Base-by-base conservation (phyloP, 495 filamentous ascomycete species). In the Neurospora pannonica region DNA sequence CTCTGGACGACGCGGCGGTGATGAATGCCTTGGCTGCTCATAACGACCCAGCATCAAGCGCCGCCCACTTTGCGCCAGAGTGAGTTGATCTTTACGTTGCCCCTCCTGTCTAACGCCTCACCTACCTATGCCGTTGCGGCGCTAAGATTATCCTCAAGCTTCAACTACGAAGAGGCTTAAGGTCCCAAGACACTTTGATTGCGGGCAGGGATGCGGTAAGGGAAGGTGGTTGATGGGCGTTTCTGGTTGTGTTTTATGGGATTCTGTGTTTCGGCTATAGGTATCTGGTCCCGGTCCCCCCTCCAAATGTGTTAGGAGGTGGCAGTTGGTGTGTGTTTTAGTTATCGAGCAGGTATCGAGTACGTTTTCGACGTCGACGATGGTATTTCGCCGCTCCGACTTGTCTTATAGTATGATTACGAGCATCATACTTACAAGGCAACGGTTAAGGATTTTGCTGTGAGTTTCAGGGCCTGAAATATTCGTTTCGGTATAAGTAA, bases 1-100 rank as follows among this genome's bases (percentile, higher is more conserved):
- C 79, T 13, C 75, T 81, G 24, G 81, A 83, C 7, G 84, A 86
- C 24, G 84, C 82, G 62, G 83, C 82, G 2, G 81, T 85, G 43
- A 62, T 86, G 70, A 80, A 73, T 40, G 82, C 82, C 31, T 76
- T 86, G 17, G 76, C 81, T 36, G 78, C 79, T 17, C 82, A 85
- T 62, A 84, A 82, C 74, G 74, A 84, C 24, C 71, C 81, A 0
- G 74, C 75, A 1, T 54, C 77, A n/a, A 38, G 69, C 19, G 81
- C 75, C 24, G 81, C 84, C 31, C 74, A 75, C 31, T 86, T 82
- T 71, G 71, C 77, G 8, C 72, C 78, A 28, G 85, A 84, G 84
- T 86, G 77, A 76, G 83, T 76, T 34, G 7, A 13, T 62, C 5
- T 21, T 74, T 36, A 17, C 69, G 54, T 10, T 9, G 36, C 73